phyloP scores from a whole-genome alignment of 2,329 filamentous ascomycete genomes.

The Chalara sp. region DNA sequence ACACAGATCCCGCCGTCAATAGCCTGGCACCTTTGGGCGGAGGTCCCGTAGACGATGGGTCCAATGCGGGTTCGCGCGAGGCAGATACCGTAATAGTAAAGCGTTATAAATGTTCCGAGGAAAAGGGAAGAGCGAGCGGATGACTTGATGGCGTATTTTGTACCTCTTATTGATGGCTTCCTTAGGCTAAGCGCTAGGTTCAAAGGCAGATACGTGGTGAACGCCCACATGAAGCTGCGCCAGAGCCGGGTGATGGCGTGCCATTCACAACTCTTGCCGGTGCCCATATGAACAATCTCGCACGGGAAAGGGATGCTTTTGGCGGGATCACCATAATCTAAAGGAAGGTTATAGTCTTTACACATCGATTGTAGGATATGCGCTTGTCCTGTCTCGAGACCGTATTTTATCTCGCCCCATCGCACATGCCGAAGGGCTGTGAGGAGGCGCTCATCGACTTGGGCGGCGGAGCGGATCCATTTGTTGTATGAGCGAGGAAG shows the following conservation, averaged over 20 bases:
- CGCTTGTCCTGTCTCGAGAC: conserved; percentile 64
- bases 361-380: conserved; percentile 66
- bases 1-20: conserved; percentile 64
- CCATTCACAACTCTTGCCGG: conserved; percentile 65
- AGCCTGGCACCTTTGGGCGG: conserved; percentile 38
- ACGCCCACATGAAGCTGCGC: conserved; percentile 65
- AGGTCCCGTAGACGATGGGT: conserved; percentile 56
- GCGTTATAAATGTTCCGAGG: conserved; percentile 66
- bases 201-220: conserved; percentile 70
- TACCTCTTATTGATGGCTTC: conserved; percentile 36
- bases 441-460: conserved; percentile 68
- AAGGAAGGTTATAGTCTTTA: conserved; percentile 60
- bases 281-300: conserved; percentile 77
- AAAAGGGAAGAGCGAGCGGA: conserved; percentile 69
- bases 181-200: conserved; percentile 58
- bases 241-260: conserved; percentile 64
- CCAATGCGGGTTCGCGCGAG: conserved; percentile 68
- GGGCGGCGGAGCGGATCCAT: conserved; percentile 74
- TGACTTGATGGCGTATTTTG: conserved; percentile 45
- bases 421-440: conserved; percentile 64
- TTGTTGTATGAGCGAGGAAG: conserved; percentile 70
- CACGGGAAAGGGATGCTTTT: conserved; percentile 69
- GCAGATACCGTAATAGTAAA: conserved; percentile 84
- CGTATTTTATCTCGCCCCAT: conserved; percentile 60
- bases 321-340: conserved; percentile 66